Conservation (phyloP, 495 filamentous ascomycete species). For the Tirmania nivea region DNA sequence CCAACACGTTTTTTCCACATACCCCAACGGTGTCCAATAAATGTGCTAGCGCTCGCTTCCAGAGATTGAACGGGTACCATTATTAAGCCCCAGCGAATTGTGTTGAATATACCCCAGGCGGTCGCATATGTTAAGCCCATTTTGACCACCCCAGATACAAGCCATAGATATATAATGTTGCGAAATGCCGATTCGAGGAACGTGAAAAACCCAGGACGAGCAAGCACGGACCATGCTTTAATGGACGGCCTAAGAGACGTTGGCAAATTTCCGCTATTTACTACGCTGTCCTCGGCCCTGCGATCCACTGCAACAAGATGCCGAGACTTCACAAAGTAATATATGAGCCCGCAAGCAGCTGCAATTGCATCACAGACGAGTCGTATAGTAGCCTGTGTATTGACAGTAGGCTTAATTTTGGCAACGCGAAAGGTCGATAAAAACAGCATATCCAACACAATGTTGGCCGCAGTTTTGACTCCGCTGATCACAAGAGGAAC, state of each 20-base stretch:
- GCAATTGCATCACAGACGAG: slow-evolving; percentile 38
- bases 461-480: slow-evolving; percentile 42
- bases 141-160: slow-evolving; percentile 39
- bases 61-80: slow-evolving; percentile 54
- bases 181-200: slow-evolving; percentile 43
- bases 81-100: slow-evolving; percentile 55
- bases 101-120: slow-evolving; percentile 55
- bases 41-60: slow-evolving; percentile 41
- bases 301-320: background rate
- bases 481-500: slow-evolving; percentile 48
- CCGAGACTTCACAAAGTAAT: slow-evolving; percentile 26
- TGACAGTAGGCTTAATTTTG: slow-evolving; percentile 28
- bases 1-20: slow-evolving; percentile 28
- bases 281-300: background rate
- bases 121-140: slow-evolving; percentile 45
- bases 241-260: slow-evolving; percentile 19
- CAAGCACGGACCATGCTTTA: slow-evolving; percentile 28
- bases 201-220: slow-evolving; percentile 33
- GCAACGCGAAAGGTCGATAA: slow-evolving; percentile 44
- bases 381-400: slow-evolving; percentile 41
- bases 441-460: slow-evolving; percentile 46
- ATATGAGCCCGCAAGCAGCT: slow-evolving; percentile 34
- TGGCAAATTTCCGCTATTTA: slow-evolving; percentile 3
- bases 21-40: slow-evolving; percentile 50
- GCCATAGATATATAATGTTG: slow-evolving; percentile 53